Percentiles rank a stretch among this genome's conserved stretches.
phyloP scores from a whole-genome alignment of 495 filamentous ascomycete genomes.

The Penicillium crystallinum region DNA sequence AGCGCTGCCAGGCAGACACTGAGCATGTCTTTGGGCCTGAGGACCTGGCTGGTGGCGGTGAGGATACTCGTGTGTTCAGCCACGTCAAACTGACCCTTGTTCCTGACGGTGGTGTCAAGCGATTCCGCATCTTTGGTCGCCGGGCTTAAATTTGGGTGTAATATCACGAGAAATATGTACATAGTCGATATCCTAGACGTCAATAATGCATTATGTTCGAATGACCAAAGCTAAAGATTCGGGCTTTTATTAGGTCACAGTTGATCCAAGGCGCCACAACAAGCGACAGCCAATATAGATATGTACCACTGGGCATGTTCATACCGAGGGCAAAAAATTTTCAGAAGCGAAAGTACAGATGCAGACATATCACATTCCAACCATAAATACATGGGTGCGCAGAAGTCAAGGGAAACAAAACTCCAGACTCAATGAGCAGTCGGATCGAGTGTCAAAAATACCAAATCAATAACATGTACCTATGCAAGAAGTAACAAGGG shows the following conservation, averaged over 20 bases:
- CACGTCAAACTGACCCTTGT: slow-evolving; percentile 88
- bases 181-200: slow-evolving; percentile 5
- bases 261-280: too few relatives aligned
- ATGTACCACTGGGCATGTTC: too few relatives aligned
- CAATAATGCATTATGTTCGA: not conserved
- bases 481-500: slow-evolving; percentile 2
- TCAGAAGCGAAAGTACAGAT: too few relatives aligned
- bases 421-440: not conserved
- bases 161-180: not conserved
- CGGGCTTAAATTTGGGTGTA: slow-evolving; percentile 30
- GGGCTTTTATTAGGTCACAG: too few relatives aligned
- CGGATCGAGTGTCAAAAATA: not conserved
- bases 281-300: too few relatives aligned
- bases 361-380: too few relatives aligned
- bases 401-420: not conserved
- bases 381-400: too few relatives aligned
- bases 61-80: slow-evolving; percentile 55
- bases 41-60: slow-evolving; percentile 14
- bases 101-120: slow-evolving; percentile 87
- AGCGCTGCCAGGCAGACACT: slow-evolving; percentile 67
- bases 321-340: too few relatives aligned
- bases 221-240: not conserved
- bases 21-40: slow-evolving; percentile 66
- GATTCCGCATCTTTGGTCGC: slow-evolving; percentile 74
- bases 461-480: not conserved